Evolutionary conservation across 2,329 filamentous ascomycete species (phyloP).

Genomic region (Diplodia sapinea): DNA sequence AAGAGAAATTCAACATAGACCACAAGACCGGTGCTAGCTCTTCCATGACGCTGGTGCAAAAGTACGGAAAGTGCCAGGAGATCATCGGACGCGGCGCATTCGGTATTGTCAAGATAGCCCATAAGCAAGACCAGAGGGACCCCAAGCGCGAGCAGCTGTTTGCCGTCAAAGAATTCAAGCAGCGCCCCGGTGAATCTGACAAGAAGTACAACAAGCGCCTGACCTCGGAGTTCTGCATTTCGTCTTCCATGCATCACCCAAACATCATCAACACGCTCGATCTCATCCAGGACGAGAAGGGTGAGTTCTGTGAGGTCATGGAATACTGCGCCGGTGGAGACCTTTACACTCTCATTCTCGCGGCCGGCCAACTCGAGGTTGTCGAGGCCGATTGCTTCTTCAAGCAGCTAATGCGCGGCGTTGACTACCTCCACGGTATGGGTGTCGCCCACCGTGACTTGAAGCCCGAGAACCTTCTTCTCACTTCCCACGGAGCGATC

Average conservation of each 20-base stretch:
- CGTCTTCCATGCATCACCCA: slow-evolving; percentile 91
- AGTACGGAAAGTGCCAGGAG: slow-evolving; percentile 98
- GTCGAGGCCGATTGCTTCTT: slow-evolving; percentile 97
- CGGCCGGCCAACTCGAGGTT: slow-evolving; percentile 89
- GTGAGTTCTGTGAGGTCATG: slow-evolving; percentile 99
- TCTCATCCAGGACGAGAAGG: slow-evolving; percentile 92
- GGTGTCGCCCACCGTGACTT: slow-evolving; percentile 95
- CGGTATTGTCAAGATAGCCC: slow-evolving; percentile 94
- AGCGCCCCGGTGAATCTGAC: slow-evolving; percentile 88
- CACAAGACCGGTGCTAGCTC: slow-evolving; percentile 77
- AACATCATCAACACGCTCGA: slow-evolving; percentile 99
- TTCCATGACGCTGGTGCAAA: slow-evolving; percentile 83
- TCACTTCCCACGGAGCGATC: slow-evolving; percentile 88
- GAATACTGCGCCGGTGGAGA: slow-evolving; percentile 98
- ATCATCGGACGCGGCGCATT: slow-evolving; percentile 95
- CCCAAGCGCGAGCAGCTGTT: slow-evolving; percentile 83
- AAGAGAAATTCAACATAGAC: slow-evolving; percentile 74
- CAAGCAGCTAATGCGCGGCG: slow-evolving; percentile 98
- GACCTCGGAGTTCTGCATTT: slow-evolving; percentile 98
- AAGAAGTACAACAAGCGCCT: slow-evolving; percentile 98
- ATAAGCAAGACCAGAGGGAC: slow-evolving; percentile 87
- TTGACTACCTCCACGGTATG: slow-evolving; percentile 99
- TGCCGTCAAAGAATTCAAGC: slow-evolving; percentile 97
- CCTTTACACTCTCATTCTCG: slow-evolving; percentile 88
- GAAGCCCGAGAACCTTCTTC: slow-evolving; percentile 93